A percentile compares a stretch with the other conserved stretches of the same genome.
Conservation (phyloP, 345 rosid species). For the Acer negundo region DNA sequence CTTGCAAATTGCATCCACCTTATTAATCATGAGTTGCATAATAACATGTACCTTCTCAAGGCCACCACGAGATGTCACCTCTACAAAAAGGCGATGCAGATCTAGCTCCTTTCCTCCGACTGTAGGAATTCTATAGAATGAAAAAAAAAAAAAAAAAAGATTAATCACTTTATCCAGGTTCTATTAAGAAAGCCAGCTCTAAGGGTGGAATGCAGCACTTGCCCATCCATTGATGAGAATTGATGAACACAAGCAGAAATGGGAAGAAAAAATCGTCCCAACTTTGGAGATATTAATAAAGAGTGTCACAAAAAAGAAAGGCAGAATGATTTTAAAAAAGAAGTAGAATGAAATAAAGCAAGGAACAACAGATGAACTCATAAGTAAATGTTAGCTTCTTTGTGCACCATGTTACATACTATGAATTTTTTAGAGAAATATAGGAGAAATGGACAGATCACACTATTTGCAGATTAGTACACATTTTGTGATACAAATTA, state of each 20-base stretch:
- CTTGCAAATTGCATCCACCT: slow-evolving; percentile 4
- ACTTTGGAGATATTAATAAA: background rate
- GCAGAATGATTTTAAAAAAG: background rate
- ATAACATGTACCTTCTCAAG: slow-evolving; percentile 55
- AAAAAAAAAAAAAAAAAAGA: background rate
- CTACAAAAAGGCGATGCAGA: slow-evolving; percentile 78
- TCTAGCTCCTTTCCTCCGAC: slow-evolving; percentile 82
- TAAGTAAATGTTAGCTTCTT: background rate
- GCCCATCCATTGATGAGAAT: background rate
- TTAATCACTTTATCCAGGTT: background rate
- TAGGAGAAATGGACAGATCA: background rate
- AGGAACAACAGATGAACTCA: background rate
- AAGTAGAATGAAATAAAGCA: background rate
- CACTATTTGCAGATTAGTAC: background rate
- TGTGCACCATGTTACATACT: background rate
- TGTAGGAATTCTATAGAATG: slow-evolving; percentile 64
- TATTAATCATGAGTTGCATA: background rate
- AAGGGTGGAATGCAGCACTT: background rate
- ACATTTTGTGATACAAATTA: background rate
- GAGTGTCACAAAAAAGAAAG: background rate
- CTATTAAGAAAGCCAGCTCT: background rate
- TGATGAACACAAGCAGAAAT: background rate
- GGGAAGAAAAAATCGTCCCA: background rate
- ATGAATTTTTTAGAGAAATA: background rate
- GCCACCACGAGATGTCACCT: slow-evolving; percentile 93